These are phyloP conservation scores for Whalleya microplaca DNA, from an alignment of 2,329 filamentous ascomycete species.

Conservation along the genomic window DNA sequence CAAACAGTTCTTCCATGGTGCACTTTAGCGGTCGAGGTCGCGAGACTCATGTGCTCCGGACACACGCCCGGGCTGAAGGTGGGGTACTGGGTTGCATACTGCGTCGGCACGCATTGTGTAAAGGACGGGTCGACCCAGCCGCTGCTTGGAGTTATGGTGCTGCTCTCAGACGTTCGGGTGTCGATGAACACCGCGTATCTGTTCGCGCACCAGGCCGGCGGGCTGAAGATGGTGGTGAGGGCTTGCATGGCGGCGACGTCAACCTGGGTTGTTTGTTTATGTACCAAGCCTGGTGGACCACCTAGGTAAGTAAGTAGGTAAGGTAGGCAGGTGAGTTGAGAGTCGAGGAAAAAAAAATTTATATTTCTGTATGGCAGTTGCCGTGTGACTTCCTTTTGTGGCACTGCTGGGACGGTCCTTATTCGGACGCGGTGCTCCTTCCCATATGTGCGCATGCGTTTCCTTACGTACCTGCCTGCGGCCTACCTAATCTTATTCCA, in stretches of 20 bases:
- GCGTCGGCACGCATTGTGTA: slow-evolving; percentile 32
- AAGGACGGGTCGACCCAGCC: slow-evolving; percentile 39
- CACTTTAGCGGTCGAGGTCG: slow-evolving; percentile 18
- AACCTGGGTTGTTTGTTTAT: background rate
- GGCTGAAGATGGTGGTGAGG: slow-evolving; percentile 34
- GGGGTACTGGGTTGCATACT: slow-evolving; percentile 30
- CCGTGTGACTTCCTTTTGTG: too few relatives aligned
- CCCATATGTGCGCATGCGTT: too few relatives aligned
- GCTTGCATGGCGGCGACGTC: slow-evolving; percentile 22
- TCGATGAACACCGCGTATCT: slow-evolving; percentile 36
- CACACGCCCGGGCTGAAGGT: slow-evolving; percentile 38
- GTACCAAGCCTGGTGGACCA: too few relatives aligned
- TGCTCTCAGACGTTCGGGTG: slow-evolving; percentile 24
- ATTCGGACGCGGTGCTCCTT: too few relatives aligned
- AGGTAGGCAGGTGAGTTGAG: background rate
- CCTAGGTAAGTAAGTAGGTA: background rate
- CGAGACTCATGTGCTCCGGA: slow-evolving; percentile 33
- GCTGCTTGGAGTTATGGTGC: slow-evolving; percentile 33
- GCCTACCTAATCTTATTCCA: too few relatives aligned
- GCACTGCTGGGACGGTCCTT: too few relatives aligned
- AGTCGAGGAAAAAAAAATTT: too few relatives aligned
- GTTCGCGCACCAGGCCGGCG: slow-evolving; percentile 31
- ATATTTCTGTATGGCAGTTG: too few relatives aligned
- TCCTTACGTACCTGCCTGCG: too few relatives aligned
- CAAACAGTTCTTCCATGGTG: slow-evolving; percentile 26